phyloP scores from a whole-genome alignment of 2,329 filamentous ascomycete species.

The Nigrospora oryzae region DNA sequence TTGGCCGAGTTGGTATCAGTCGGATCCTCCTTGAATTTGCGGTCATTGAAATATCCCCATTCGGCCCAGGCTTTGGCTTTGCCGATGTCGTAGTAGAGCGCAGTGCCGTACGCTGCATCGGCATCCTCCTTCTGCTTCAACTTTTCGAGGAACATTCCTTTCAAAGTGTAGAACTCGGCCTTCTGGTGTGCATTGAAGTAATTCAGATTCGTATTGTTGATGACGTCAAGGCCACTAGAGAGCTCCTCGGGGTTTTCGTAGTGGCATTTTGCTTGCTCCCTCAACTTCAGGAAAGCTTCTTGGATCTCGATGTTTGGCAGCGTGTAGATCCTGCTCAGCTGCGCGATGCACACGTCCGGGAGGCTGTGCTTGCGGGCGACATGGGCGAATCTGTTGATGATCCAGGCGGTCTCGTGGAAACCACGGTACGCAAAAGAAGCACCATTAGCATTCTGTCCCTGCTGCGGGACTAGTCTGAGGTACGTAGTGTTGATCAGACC shows the following conservation, averaged over 20 bases:
- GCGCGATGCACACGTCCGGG: slow-evolving; percentile 93
- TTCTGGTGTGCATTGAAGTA: slow-evolving; percentile 96
- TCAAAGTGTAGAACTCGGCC: slow-evolving; percentile 97
- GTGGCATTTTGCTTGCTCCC: slow-evolving; percentile 98
- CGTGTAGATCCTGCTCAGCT: slow-evolving; percentile 96
- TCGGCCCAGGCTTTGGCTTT: slow-evolving; percentile 97
- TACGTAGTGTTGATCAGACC: slow-evolving; percentile 94
- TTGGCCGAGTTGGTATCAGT: slow-evolving; percentile 74
- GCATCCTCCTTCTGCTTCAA: slow-evolving; percentile 84
- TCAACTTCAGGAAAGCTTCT: slow-evolving; percentile 92
- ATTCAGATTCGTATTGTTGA: slow-evolving; percentile 98
- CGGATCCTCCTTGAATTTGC: slow-evolving; percentile 88
- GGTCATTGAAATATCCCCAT: slow-evolving; percentile 97
- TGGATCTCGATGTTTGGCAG: slow-evolving; percentile 99
- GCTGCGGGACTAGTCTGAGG: slow-evolving; percentile 71
- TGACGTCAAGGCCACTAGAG: slow-evolving; percentile 88
- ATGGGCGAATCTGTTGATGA: slow-evolving; percentile 97
- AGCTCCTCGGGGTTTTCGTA: slow-evolving; percentile 94
- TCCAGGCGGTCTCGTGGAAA: slow-evolving; percentile 99
- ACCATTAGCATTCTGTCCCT: slow-evolving; percentile 73
- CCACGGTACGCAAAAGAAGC: slow-evolving; percentile 95
- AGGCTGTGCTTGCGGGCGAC: slow-evolving; percentile 95
- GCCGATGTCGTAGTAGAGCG: slow-evolving; percentile 90
- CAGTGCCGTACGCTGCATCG: slow-evolving; percentile 88
- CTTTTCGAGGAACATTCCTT: slow-evolving; percentile 98